Conservation (phyloP, 1,284 basidiomycete genomes). For the Ustilago crameri region DNA sequence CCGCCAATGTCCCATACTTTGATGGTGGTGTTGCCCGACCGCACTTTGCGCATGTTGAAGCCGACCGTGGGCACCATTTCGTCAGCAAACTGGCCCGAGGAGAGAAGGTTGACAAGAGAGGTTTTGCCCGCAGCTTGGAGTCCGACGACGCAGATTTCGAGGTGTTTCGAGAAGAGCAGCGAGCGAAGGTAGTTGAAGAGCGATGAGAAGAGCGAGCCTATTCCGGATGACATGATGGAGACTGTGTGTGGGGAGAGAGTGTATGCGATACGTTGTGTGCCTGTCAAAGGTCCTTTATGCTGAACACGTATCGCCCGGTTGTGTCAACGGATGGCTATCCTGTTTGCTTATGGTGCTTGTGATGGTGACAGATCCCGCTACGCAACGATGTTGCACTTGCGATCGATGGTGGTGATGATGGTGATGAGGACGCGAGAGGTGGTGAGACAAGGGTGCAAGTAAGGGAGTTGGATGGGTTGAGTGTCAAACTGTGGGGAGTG, state of each 20-base stretch:
- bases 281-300: too few species aligned
- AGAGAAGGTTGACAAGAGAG: constrained; percentile 87
- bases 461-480: background rate
- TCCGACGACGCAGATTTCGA: constrained; percentile 93
- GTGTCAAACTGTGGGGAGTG: background rate
- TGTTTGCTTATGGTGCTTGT: too few species aligned
- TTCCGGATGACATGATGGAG: constrained; percentile 38
- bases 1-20: constrained; percentile 96
- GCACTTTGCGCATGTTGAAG: constrained; percentile 81
- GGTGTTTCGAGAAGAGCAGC: constrained; percentile 84
- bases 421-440: background rate
- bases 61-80: constrained; percentile 93
- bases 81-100: constrained; percentile 82
- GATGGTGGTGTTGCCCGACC: constrained; percentile 87
- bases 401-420: background rate
- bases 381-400: too few species aligned
- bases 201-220: constrained; percentile 50
- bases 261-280: background rate
- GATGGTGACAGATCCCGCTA: too few species aligned
- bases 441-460: constrained; percentile 14
- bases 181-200: constrained; percentile 69
- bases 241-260: background rate
- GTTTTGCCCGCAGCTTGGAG: constrained; percentile 95
- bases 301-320: too few species aligned
- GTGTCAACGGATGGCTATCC: background rate